Evolutionary conservation across 768 basidiomycete genomes (phyloP), one percentile per base, ranked within the genome.

Genomic region (Boletus rubroflammeus): DNA sequence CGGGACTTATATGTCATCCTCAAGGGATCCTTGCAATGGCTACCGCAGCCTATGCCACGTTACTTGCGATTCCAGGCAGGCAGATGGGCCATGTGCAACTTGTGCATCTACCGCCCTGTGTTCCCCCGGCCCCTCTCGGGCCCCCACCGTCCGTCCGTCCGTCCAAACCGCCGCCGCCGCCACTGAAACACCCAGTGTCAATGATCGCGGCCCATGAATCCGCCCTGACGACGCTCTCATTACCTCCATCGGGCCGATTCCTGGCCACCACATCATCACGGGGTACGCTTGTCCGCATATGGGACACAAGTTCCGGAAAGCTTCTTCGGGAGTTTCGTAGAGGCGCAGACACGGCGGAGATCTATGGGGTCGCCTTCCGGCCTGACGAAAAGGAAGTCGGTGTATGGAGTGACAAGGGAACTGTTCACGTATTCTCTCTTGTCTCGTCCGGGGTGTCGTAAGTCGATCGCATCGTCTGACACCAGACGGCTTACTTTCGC

Each of bases 371-470:
- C 19, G 86, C 88, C 13, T 93, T 95, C 70, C 80, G 93, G 35
- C 85, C 84, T 5, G 92, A 93, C 61, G 94, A 95, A 63, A 81
- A 79, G 53, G 90, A 93, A 60, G 74, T 96, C 0, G 91, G 90
- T 63, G 93, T 91, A 10, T 93, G 92, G 88, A 94, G 92, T 65
- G 93, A 97, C 70, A 97, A 97, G 71, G 93, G 93, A 34, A 97
- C 93, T 0, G 84, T 97, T 7, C 93, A 97, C 67, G 77, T 94
- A 40, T 96, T 95, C 70, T 84, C 88, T 40, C 76, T 96, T 23
- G 76, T 79, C 44, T 77, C 78, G 38, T 81, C 86, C 19, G 84
- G 84, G 8, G 70, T 81, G 57, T 81, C 82, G 86, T 88, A 69
- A 77, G 86, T 81, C 32, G 42, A 48, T 28, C 14, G 46, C 50